Evolutionary conservation across 768 basidiomycete genomes (phyloP), one percentile per base, ranked within the genome.

Genomic region (Trametes elegans): DNA sequence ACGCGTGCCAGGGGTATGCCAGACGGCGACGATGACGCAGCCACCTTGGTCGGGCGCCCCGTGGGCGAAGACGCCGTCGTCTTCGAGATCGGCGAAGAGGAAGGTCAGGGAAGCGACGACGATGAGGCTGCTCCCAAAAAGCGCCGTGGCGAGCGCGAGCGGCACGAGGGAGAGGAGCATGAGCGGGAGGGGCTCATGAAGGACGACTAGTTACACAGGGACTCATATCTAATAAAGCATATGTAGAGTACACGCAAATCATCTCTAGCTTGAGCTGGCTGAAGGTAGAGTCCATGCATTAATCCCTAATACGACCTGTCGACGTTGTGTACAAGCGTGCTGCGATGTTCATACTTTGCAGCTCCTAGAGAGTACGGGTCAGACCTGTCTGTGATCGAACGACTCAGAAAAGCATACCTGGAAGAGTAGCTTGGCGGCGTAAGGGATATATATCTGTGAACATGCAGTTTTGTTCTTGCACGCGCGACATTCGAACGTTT

Each of bases 401-500:
- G 16, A 28, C 18, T 7, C 7, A 18, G 13, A 7, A 14, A 29
- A 39, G 69, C 78, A 38, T 64, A 85, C 93, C 83, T 97, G 95
- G 87, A 97, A 94, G 40, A 98, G 79, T 51, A 97, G 73, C 70
- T 98, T 97, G 18, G 96, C 96, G 10, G 97, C 96, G 68, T 99
- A 99, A 24, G 97, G 95, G 69, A 96, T 91, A 64, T 91, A 90
- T 6, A 92, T 69, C 62, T 94, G 94, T 46, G 91, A 93, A 69
- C 89, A 89, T 28, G 91, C 91, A 16, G 93, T 96, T 76, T 95
- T 95, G 77, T 97, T 98, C 69, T 94, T 90, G 74, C 96, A 98
- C 21, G 94, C 90, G 51, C 96, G 90, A 68, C 97, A 99, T 80
- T 98, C 93, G 70, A 98, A 98, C 34, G 85, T 94, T 81, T 98